Evolutionary conservation across 306 rosid species (phyloP).

Genomic region (Gynostemma pentaphyllum): DNA sequence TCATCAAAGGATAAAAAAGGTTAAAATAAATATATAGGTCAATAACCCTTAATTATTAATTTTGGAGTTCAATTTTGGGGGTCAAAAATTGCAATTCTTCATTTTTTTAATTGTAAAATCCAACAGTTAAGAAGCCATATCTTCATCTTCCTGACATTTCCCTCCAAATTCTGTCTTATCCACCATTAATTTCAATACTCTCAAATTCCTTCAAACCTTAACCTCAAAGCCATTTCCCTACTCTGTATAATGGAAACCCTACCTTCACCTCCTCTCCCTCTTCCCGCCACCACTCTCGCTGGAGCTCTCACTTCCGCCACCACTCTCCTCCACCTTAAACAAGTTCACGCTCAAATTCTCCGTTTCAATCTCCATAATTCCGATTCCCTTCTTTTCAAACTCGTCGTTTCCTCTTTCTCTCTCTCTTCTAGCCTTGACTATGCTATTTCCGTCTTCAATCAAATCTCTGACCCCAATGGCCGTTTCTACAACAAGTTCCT

Average conservation of each 20-base stretch:
- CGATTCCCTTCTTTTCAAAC: constrained; percentile 30
- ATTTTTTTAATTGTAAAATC: too few relatives aligned
- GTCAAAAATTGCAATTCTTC: too few relatives aligned
- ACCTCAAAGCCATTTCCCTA: neutral
- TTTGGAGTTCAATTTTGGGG: too few relatives aligned
- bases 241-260: constrained; percentile 18
- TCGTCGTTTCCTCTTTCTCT: constrained; percentile 29
- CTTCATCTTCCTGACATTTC: neutral
- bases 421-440: constrained; percentile 41
- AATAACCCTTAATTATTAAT: too few relatives aligned
- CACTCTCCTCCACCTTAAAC: constrained; percentile 38
- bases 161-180: neutral
- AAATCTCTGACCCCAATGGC: constrained; percentile 31
- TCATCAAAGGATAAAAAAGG: too few relatives aligned
- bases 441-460: constrained; percentile 53
- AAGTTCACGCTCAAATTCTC: constrained; percentile 63
- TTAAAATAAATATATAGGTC: too few relatives aligned
- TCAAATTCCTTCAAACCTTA: neutral
- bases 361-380: constrained; percentile 25
- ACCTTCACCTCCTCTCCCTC: constrained; percentile 20
- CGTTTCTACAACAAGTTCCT: constrained; percentile 51
- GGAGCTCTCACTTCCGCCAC: constrained; percentile 36
- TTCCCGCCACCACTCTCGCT: constrained; percentile 15
- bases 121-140: neutral
- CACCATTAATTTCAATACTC: neutral